These are phyloP conservation scores for Scenedesmus sp. DNA, from an alignment of 163 green algal species.

Conservation along the genomic window DNA sequence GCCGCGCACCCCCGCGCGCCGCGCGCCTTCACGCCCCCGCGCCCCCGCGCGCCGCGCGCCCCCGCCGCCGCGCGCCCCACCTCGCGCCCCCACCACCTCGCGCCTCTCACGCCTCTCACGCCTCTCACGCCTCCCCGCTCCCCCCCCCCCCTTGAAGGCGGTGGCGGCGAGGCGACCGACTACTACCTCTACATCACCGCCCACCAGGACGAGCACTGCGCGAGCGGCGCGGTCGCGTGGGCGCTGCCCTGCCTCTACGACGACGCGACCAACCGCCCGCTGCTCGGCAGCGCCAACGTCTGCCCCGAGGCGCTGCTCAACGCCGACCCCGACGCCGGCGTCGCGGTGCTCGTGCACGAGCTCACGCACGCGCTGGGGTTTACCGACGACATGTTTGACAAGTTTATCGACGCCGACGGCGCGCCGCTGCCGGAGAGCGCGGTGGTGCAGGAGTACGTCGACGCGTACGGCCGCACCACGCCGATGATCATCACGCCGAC, in stretches of 20 bases:
- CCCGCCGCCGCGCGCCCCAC: too few species aligned
- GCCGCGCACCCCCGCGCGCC: too few species aligned
- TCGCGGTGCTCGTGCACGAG: constrained; percentile 60
- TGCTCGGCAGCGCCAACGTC: constrained; percentile 58
- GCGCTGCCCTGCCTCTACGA: constrained; percentile 60
- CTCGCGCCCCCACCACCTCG: too few species aligned
- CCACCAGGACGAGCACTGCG: constrained; percentile 52
- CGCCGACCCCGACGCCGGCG: constrained; percentile 27
- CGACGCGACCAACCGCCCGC: constrained; percentile 53
- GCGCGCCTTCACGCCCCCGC: too few species aligned
- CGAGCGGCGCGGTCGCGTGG: constrained; percentile 54
- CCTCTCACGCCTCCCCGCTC: neutral
- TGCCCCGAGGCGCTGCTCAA: constrained; percentile 47
- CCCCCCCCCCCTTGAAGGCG: too few species aligned
- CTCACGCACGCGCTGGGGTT: constrained; percentile 59
- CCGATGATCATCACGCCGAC: constrained; percentile 50
- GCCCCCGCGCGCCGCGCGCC: too few species aligned
- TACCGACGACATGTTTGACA: constrained; percentile 53
- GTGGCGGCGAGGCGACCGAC: constrained; percentile 51
- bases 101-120: too few species aligned
- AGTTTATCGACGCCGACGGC: constrained; percentile 52
- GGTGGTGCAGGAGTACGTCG: constrained; percentile 25
- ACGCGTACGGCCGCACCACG: constrained; percentile 35
- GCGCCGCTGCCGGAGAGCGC: constrained; percentile 40
- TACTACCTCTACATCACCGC: constrained; percentile 68